Conservation (phyloP, 1,284 basidiomycete species). For the Rhodotorula sp. region DNA sequence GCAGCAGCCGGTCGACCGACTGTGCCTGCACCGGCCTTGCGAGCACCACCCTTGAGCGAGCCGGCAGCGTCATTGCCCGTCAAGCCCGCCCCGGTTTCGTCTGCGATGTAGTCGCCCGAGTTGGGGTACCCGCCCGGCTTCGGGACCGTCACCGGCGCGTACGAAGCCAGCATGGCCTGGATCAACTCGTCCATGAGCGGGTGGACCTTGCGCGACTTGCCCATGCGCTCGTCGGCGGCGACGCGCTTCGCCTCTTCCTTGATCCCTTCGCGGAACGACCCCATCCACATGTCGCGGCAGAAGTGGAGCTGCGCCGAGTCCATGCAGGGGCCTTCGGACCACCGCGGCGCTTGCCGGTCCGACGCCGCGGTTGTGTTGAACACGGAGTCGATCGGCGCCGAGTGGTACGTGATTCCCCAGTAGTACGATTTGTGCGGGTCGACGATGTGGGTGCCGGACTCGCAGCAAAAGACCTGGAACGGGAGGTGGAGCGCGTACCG, state of each 20-base stretch:
- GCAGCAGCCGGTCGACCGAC: not conserved
- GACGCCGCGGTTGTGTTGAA: slow-evolving; percentile 65
- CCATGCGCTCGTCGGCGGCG: slow-evolving; percentile 28
- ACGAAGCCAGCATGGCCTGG: slow-evolving; percentile 39
- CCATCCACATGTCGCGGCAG: slow-evolving; percentile 88
- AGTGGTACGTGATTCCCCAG: slow-evolving; percentile 75
- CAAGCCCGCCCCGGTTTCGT: slow-evolving; percentile 40
- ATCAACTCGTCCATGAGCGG: slow-evolving; percentile 51
- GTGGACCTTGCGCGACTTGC: slow-evolving; percentile 38
- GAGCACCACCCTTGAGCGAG: not conserved
- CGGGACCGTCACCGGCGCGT: slow-evolving; percentile 31
- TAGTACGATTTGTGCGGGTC: slow-evolving; percentile 93
- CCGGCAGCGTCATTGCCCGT: slow-evolving; percentile 33
- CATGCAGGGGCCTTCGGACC: slow-evolving; percentile 75
- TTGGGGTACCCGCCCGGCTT: slow-evolving; percentile 35
- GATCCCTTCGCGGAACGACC: slow-evolving; percentile 68
- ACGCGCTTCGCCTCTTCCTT: slow-evolving; percentile 51
- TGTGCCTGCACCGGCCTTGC: not conserved
- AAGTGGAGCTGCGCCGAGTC: slow-evolving; percentile 95
- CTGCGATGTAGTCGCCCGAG: slow-evolving; percentile 43
- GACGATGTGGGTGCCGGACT: slow-evolving; percentile 90
- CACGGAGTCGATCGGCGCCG: slow-evolving; percentile 55
- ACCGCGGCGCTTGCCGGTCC: slow-evolving; percentile 53
- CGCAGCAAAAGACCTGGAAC: slow-evolving; percentile 96
- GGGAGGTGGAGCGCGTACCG: slow-evolving; percentile 87